Conservation (phyloP, 306 rosid species). For the Purshia tridentata region DNA sequence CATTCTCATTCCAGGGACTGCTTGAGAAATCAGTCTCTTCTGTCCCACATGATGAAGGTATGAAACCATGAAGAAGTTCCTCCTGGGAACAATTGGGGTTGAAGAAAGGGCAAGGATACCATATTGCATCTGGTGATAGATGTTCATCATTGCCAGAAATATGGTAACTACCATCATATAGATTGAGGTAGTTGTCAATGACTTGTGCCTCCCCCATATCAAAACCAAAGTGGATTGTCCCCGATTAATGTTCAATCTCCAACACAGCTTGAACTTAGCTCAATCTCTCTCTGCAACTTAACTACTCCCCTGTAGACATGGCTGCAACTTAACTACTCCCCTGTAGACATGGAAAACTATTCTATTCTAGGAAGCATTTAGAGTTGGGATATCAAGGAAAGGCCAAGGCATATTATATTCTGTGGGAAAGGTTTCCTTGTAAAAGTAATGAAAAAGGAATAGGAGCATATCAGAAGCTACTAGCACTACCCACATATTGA, state of each 20-base stretch:
- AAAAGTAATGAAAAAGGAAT: conserved; percentile 4
- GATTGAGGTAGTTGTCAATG: conserved; percentile 8
- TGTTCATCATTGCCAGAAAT: background rate
- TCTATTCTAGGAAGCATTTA: background rate
- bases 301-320: no score
- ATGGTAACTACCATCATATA: background rate
- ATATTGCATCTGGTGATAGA: background rate
- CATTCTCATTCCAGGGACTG: conserved; percentile 23
- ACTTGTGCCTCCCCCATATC: background rate
- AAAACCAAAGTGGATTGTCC: no score
- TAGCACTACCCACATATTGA: background rate
- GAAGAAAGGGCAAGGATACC: conserved; percentile 12
- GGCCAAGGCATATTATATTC: conserved; percentile 11
- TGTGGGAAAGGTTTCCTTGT: background rate
- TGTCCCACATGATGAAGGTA: conserved; percentile 12
- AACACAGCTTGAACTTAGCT: background rate
- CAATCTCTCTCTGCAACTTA: background rate
- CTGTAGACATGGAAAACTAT: background rate
- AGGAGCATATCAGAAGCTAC: background rate
- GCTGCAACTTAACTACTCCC: background rate
- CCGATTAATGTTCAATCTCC: background rate
- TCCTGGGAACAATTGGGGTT: conserved; percentile 19
- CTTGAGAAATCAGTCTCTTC: conserved; percentile 3
- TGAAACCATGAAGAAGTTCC: background rate
- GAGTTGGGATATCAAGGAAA: background rate